A percentile compares a stretch with the other conserved stretches of the same genome.
Evolutionary conservation across 192 early-diverging fungal species (phyloP).

Genomic region (Fimicolochytrium jonesii): DNA sequence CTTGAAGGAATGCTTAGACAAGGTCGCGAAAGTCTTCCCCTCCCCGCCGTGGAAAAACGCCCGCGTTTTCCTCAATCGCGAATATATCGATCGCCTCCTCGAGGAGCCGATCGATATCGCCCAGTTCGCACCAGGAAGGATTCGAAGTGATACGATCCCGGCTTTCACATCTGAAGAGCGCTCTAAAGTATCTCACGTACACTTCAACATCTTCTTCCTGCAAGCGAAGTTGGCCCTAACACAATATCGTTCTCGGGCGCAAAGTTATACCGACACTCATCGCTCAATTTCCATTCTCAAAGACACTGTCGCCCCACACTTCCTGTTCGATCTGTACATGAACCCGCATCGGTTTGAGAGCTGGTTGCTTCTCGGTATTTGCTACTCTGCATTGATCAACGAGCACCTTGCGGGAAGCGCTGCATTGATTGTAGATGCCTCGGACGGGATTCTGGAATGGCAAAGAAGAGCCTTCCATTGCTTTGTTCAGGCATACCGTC

Average conservation of each 20-base stretch:
- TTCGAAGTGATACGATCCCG: too few relatives aligned
- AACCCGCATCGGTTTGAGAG: conserved; percentile 54
- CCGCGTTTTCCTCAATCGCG: not conserved
- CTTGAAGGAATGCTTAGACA: conserved; percentile 58
- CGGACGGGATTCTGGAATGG: conserved; percentile 46
- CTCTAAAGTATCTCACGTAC: conserved; percentile 30
- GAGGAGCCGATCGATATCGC: not conserved
- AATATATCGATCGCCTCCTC: not conserved
- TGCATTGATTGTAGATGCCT: conserved; percentile 47
- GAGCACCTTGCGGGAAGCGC: conserved; percentile 64
- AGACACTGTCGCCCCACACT: conserved; percentile 3
- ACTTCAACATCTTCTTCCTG: conserved; percentile 53
- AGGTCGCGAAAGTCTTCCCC: conserved; percentile 45
- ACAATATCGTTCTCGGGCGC: too few relatives aligned
- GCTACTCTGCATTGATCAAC: conserved; percentile 55
- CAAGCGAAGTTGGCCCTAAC: conserved; percentile 49
- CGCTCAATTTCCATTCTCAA: conserved; percentile 9
- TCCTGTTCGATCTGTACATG: conserved; percentile 49
- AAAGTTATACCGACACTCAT: too few relatives aligned
- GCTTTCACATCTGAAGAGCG: too few relatives aligned
- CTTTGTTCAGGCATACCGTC: conserved; percentile 45
- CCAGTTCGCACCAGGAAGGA: not conserved
- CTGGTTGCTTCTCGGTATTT: conserved; percentile 62
- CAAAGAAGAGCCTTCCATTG: conserved; percentile 65
- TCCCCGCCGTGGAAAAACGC: conserved; percentile 49